Evolutionary conservation across 257 asterid species (phyloP).

Genomic region (Penstemon davidsonii): DNA sequence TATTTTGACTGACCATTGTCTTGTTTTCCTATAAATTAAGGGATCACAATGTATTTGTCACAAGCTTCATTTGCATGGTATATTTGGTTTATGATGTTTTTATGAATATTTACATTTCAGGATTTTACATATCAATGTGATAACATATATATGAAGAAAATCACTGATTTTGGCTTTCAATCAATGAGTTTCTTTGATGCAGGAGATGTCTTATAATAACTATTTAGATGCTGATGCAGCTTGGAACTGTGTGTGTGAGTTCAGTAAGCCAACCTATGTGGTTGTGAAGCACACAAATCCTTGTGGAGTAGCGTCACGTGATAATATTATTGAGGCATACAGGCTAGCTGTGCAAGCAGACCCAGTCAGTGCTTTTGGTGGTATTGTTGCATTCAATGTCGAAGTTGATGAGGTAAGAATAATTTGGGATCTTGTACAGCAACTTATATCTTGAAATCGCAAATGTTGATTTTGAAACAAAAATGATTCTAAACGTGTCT

Average conservation of each 20-base stretch:
- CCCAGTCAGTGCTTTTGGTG: constrained; percentile 99
- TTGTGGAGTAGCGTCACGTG: constrained; percentile 94
- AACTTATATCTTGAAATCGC: too few relatives aligned
- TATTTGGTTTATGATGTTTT: too few relatives aligned
- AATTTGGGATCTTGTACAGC: constrained; percentile 13
- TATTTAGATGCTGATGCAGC: constrained; percentile 98
- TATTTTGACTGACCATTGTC: too few relatives aligned
- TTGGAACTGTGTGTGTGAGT: constrained; percentile 96
- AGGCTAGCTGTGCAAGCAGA: constrained; percentile 94
- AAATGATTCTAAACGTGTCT: neutral
- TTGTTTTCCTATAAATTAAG: too few relatives aligned
- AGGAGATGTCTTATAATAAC: constrained; percentile 97
- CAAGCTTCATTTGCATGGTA: too few relatives aligned
- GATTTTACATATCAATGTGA: too few relatives aligned
- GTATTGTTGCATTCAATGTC: constrained; percentile 96
- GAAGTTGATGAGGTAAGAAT: constrained; percentile 91
- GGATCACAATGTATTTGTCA: too few relatives aligned
- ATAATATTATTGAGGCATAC: constrained; percentile 81
- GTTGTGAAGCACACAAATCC: constrained; percentile 97
- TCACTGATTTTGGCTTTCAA: constrained; percentile 6
- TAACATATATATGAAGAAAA: neutral
- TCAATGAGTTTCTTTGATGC: constrained; percentile 32
- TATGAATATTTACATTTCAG: too few relatives aligned
- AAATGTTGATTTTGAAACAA: too few relatives aligned
- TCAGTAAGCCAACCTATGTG: constrained; percentile 87